Percentiles rank a stretch among this genome's conserved stretches.
These are phyloP conservation scores for Beauveria caledonica DNA, from an alignment of 2,329 filamentous ascomycete species.

Conservation along the genomic window DNA sequence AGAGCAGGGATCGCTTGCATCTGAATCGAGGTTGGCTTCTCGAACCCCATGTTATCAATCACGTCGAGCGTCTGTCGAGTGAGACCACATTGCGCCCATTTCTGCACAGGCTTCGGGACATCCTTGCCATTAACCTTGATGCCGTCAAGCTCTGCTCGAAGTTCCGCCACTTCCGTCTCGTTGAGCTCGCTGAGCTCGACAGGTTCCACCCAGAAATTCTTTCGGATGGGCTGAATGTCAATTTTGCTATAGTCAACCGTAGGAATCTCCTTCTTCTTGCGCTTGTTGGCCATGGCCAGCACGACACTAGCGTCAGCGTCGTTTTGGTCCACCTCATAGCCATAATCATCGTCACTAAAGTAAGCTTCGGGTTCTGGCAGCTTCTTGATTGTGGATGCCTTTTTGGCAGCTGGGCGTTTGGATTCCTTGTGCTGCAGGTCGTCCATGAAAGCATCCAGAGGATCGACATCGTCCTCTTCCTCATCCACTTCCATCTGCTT, in stretches of 20 bases:
- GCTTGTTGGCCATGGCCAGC: conserved; percentile 51
- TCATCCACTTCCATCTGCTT: conserved; percentile 51
- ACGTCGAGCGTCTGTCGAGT: conserved; percentile 82
- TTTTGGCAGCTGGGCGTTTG: conserved; percentile 24
- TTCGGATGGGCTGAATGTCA: conserved; percentile 76
- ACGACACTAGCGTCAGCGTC: conserved; percentile 35
- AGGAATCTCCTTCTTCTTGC: conserved; percentile 94
- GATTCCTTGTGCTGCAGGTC: conserved; percentile 50
- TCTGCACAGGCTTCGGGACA: conserved; percentile 86
- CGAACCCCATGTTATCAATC: conserved; percentile 71
- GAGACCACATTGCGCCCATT: conserved; percentile 92
- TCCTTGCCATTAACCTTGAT: conserved; percentile 89
- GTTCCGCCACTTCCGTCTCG: conserved; percentile 70
- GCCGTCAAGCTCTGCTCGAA: conserved; percentile 83
- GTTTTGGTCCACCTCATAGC: conserved; percentile 40
- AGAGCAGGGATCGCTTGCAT: conserved; percentile 89
- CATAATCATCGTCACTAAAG: conserved; percentile 76
- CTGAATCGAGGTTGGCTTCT: conserved; percentile 88
- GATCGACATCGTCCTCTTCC: conserved; percentile 67
- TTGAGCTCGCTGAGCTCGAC: conserved; percentile 74
- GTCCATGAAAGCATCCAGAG: conserved; percentile 96
- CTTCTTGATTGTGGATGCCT: conserved; percentile 33
- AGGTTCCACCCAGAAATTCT: conserved; percentile 92
- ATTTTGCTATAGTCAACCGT: conserved; percentile 79
- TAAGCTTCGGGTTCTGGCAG: conserved; percentile 70